Conservation (phyloP, 257 asterid species). For the Solanum medicagineum region DNA sequence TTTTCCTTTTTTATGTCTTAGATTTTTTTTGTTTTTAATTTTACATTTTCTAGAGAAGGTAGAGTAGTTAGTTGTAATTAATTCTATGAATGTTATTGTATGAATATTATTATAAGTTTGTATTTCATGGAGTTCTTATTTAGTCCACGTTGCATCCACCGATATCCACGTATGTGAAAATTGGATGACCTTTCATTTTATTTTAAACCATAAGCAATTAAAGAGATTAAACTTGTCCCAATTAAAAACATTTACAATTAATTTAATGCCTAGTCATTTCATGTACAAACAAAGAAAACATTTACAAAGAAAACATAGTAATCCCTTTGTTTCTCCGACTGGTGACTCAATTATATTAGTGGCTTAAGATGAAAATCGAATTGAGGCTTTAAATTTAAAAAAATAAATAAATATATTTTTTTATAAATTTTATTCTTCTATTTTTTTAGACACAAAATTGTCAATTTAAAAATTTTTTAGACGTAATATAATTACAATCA, state of each 20-base stretch:
- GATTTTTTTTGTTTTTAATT: background rate
- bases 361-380: too few species aligned
- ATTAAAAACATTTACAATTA: background rate
- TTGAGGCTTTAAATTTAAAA: too few species aligned
- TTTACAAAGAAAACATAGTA: too few species aligned
- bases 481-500: too few species aligned
- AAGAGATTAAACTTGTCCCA: background rate
- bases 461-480: too few species aligned
- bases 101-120: background rate
- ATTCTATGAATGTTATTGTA: background rate
- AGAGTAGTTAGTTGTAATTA: background rate
- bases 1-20: background rate
- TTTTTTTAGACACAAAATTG: too few species aligned
- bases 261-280: background rate
- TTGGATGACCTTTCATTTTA: background rate
- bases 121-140: background rate
- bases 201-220: background rate
- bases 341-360: too few species aligned
- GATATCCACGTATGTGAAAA: background rate
- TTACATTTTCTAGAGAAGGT: background rate
- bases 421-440: too few species aligned
- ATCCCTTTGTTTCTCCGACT: too few species aligned
- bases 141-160: background rate
- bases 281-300: background rate
- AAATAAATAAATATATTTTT: too few species aligned